Evolutionary conservation across 768 basidiomycete species (phyloP), one percentile per base, ranked within the genome.

Genomic region (Podaxis sp.): DNA sequence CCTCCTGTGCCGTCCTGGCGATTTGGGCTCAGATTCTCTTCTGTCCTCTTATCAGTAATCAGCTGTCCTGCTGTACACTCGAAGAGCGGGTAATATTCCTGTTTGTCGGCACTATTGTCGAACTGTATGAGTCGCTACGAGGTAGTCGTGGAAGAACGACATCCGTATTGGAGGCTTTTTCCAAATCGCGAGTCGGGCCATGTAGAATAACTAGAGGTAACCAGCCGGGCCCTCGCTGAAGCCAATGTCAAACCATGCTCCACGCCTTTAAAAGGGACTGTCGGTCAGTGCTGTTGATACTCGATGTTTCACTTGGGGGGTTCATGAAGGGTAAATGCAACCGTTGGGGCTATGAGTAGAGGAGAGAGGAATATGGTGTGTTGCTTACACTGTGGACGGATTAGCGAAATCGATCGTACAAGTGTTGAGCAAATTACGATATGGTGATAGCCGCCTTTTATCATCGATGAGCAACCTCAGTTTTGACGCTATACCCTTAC

Each of bases 191-290:
- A 55, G 38, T 27, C 23, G 40, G 14, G 53, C 5, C 37, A 55
- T 55, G 23, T 44, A 55, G 53, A 55, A 55, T 16, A 42, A 27
- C 53, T 25, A 55, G 40, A 55, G 53, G 37, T 44, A 44, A 25
- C 44, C 53, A 6, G 28, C 23, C 4, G 38, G 23, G 14, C 40
- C 38, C 7, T 55, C 53, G 21, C 23, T 40, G 37, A 23, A 40
- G 5, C 38, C 10, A 3, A 55, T 2, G 38, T 55, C 53, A 16
- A 55, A 11, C 18, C 50, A 1, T 1, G 25, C 11, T 21, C 21
- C 53, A 55, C 13, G 37, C 53, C 13, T 40, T 38, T 6, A 55
- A 23, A 21, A 3, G 37, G 16, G 23, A 40, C 13, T n/a, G 53
- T 9, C 37, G 23, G 11, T 42, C 38, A 27, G 13, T 23, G 25